Evolutionary conservation across 176 grass and related monocot genomes (phyloP).

Genomic region (Tillandsia leiboldiana): DNA sequence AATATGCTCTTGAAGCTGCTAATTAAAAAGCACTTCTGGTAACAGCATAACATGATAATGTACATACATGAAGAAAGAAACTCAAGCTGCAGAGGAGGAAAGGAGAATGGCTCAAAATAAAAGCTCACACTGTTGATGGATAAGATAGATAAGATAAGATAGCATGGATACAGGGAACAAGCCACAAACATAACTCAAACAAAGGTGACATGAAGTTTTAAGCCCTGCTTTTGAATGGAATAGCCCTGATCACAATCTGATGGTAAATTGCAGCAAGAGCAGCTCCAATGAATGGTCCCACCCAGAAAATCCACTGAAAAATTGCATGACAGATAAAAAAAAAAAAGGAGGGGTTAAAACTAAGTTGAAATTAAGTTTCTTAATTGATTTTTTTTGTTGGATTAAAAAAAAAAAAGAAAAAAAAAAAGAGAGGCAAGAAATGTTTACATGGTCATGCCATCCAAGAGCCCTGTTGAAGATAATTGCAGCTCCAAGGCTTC

Average conservation of each 20-base stretch:
- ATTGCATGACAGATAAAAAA: background rate
- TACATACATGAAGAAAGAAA: conserved; percentile 5
- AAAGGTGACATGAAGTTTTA: background rate
- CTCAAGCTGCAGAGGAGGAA: background rate
- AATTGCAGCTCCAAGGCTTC: conserved; percentile 42
- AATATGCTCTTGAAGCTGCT: background rate
- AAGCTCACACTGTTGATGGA: background rate
- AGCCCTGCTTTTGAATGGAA: conserved; percentile 46
- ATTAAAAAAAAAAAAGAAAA: background rate
- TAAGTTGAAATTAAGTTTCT: no score
- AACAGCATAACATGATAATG: conserved; percentile 14
- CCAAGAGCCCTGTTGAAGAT: conserved; percentile 40
- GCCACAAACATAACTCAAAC: conserved; percentile 12
- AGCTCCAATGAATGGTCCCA: conserved; percentile 52
- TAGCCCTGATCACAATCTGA: conserved; percentile 42
- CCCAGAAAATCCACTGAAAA: conserved; percentile 58
- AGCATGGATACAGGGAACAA: conserved; percentile 8
- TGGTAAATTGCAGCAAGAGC: conserved; percentile 45
- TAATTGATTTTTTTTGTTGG: background rate
- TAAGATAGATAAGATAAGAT: background rate
- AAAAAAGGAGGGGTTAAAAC: background rate
- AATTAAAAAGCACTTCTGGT: background rate
- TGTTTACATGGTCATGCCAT: conserved; percentile 33
- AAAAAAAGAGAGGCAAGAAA: background rate
- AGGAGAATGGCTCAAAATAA: background rate